These are phyloP conservation scores for Myriosclerotinia curreyana DNA, from an alignment of 2,329 filamentous ascomycete species.

Conservation along the genomic window DNA sequence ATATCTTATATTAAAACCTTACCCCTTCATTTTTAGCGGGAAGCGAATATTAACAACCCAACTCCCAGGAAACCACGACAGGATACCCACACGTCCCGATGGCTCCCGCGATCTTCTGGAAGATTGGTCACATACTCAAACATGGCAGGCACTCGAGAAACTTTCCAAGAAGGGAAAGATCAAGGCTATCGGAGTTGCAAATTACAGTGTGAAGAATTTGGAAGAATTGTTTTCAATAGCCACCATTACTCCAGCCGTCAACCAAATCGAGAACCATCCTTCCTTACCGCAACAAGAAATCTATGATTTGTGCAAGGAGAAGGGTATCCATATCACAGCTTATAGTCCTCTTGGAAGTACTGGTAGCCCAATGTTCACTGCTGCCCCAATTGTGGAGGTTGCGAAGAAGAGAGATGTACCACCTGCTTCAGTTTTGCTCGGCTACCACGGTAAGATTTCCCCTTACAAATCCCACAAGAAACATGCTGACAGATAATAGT, in stretches of 20 bases:
- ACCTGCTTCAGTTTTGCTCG: conserved; percentile 63
- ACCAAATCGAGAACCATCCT: conserved; percentile 61
- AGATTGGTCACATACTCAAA: conserved; percentile 67
- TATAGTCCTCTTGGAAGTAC: conserved; percentile 47
- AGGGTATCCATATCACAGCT: conserved; percentile 52
- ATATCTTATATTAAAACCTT: not conserved
- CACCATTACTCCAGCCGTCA: conserved; percentile 50
- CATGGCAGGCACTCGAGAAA: conserved; percentile 74
- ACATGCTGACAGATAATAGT: conserved; percentile 46
- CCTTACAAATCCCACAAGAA: conserved; percentile 2
- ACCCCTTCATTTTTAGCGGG: conserved; percentile 17
- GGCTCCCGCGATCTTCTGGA: conserved; percentile 70
- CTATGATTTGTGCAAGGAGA: conserved; percentile 49
- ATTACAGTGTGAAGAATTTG: conserved; percentile 41
- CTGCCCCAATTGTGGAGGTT: conserved; percentile 58
- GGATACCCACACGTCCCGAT: conserved; percentile 71
- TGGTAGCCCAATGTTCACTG: conserved; percentile 50
- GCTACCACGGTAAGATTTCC: conserved; percentile 62
- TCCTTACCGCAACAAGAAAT: conserved; percentile 54
- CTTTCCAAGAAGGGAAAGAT: conserved; percentile 59
- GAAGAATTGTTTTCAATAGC: conserved; percentile 43
- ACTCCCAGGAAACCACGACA: conserved; percentile 59
- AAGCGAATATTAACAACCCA: conserved; percentile 12
- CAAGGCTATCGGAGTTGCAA: conserved; percentile 47
- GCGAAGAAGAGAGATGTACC: conserved; percentile 61